These are phyloP conservation scores for Protostelium mycophagum DNA, from an alignment of 78 protist species.

Conservation along the genomic window DNA sequence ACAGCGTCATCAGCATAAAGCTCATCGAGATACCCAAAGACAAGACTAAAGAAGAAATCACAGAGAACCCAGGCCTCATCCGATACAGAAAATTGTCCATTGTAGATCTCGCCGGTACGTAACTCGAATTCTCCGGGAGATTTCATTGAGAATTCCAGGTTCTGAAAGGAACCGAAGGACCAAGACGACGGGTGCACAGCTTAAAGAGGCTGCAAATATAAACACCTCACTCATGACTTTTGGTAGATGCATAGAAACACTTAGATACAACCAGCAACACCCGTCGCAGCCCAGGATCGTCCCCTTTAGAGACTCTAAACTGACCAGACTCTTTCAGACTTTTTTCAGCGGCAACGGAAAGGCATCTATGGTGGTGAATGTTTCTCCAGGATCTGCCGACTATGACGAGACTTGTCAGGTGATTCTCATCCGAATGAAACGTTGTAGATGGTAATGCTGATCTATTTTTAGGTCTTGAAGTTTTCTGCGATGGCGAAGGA, in stretches of 20 bases:
- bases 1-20: conserved; percentile 48
- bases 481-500: conserved; percentile 69
- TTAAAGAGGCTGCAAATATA: conserved; percentile 64
- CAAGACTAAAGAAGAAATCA: not conserved
- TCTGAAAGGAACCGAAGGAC: conserved; percentile 59
- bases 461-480: conserved; percentile 52
- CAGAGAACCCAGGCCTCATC: not conserved
- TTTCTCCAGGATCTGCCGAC: conserved; percentile 33
- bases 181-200: conserved; percentile 36
- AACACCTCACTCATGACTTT: conserved; percentile 63
- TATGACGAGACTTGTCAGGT: conserved; percentile 49
- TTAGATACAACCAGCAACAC: conserved; percentile 54
- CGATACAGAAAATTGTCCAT: conserved; percentile 39
- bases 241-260: conserved; percentile 57
- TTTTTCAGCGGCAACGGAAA: conserved; percentile 52
- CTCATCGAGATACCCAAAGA: conserved; percentile 17
- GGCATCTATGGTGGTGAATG: conserved; percentile 68
- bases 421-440: not conserved
- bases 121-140: no score
- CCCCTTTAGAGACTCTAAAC: conserved; percentile 79
- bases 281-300: conserved; percentile 21
- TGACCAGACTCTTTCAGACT: conserved; percentile 74
- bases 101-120: conserved; percentile 64
- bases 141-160: conserved; percentile 40
- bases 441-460: not conserved